Percentiles rank a stretch among this genome's conserved stretches.
Evolutionary conservation across 352 stramenopile species (phyloP).

Genomic region (Phytophthora hybrid): DNA sequence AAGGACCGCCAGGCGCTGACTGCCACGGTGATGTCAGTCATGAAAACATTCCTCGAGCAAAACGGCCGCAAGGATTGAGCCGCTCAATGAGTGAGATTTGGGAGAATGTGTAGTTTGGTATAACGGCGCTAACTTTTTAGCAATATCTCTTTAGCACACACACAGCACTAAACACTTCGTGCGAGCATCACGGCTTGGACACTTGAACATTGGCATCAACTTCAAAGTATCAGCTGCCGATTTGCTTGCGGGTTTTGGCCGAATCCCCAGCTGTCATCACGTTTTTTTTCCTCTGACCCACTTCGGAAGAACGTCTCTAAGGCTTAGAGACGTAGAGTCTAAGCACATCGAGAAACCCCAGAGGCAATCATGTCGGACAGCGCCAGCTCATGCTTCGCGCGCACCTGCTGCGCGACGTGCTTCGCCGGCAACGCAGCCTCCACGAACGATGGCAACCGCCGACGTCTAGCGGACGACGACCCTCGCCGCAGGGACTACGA

Average conservation of each 20-base stretch:
- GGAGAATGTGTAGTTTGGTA: constrained; percentile 32
- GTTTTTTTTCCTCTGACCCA: constrained; percentile 19
- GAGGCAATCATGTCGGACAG: constrained; percentile 26
- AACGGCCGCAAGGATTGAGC: constrained; percentile 18
- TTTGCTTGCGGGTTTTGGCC: not conserved
- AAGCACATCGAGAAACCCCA: constrained; percentile 10
- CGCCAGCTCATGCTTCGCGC: constrained; percentile 30
- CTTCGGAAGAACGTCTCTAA: constrained; percentile 33
- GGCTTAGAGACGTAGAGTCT: too few relatives aligned
- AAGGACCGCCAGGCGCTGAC: constrained; percentile 45
- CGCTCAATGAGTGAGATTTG: too few relatives aligned
- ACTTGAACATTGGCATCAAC: constrained; percentile 16
- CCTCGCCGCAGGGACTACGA: constrained; percentile 33
- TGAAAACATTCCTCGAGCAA: constrained; percentile 44
- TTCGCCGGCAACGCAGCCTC: constrained; percentile 16
- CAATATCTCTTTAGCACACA: constrained; percentile 19
- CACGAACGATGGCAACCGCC: constrained; percentile 19
- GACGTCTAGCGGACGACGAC: constrained; percentile 31
- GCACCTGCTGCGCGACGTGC: constrained; percentile 31
- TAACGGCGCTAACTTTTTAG: constrained; percentile 20
- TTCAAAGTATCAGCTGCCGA: constrained; percentile 26
- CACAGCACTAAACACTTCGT: not conserved
- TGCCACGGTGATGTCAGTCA: constrained; percentile 28
- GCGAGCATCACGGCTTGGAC: not conserved
- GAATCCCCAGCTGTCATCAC: constrained; percentile 22